These are phyloP conservation scores for Colletotrichum shisoi DNA, from an alignment of 2,329 filamentous ascomycete species.

Conservation along the genomic window DNA sequence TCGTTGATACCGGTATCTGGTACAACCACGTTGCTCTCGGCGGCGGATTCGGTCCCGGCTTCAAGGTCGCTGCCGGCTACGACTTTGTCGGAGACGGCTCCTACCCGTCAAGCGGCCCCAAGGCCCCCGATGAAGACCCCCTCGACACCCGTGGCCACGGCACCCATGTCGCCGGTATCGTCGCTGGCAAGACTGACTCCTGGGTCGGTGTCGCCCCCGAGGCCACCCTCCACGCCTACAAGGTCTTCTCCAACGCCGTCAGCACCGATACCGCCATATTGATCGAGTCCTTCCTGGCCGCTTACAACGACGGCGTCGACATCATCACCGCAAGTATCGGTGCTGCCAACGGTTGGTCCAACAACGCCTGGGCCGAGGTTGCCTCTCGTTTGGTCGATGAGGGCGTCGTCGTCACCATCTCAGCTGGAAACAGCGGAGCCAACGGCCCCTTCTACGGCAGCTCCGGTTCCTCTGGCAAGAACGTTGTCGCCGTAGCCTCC, in stretches of 20 bases:
- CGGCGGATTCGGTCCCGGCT: conserved; percentile 36
- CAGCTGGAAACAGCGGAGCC: conserved; percentile 61
- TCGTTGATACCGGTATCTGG: conserved; percentile 53
- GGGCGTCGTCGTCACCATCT: conserved; percentile 60
- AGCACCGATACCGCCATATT: conserved; percentile 50
- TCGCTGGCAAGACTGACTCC: conserved; percentile 43
- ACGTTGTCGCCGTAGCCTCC: conserved; percentile 56
- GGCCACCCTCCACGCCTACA: conserved; percentile 45
- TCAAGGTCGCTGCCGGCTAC: conserved; percentile 42
- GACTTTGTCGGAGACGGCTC: conserved; percentile 44
- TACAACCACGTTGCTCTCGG: conserved; percentile 50
- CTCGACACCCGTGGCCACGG: conserved; percentile 44
- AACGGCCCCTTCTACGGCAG: conserved; percentile 58
- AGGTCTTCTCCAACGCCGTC: conserved; percentile 44
- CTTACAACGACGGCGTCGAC: conserved; percentile 48
- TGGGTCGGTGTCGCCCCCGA: conserved; percentile 46
- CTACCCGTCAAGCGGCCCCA: conserved; percentile 35
- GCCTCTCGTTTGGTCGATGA: conserved; percentile 54
- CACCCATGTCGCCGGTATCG: conserved; percentile 47
- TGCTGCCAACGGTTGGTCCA: conserved; percentile 45
- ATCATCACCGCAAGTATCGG: conserved; percentile 52
- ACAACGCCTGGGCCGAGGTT: conserved; percentile 48
- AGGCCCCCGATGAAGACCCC: conserved; percentile 48
- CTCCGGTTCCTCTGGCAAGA: conserved; percentile 52
- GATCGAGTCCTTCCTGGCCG: conserved; percentile 50